These are phyloP conservation scores for Striga asiatica DNA, from an alignment of 257 asterid species.

Conservation along the genomic window DNA sequence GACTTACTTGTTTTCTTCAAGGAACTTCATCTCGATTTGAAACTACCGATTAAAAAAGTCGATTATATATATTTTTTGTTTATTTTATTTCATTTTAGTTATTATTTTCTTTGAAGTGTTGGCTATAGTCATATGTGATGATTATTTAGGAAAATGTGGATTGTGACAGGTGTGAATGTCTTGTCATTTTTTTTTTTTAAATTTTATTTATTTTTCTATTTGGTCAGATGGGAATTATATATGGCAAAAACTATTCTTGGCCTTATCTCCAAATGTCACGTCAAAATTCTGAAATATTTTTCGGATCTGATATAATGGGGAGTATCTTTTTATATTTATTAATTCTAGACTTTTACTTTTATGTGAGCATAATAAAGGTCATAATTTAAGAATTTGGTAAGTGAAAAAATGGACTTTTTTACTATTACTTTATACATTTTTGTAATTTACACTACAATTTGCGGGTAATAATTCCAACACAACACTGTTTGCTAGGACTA, in stretches of 20 bases:
- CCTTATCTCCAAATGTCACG: slow-evolving; percentile 36
- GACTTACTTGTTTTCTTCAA: no score
- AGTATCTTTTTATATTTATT: slow-evolving; percentile 9
- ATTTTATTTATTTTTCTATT: no score
- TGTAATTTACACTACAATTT: no score
- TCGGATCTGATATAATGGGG: slow-evolving; percentile 12
- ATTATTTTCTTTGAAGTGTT: no score
- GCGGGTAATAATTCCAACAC: no score
- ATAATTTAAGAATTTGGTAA: neutral
- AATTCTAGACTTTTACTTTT: neutral
- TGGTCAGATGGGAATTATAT: slow-evolving; percentile 35
- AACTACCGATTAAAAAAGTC: no score
- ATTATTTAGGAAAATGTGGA: neutral
- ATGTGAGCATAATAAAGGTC: neutral
- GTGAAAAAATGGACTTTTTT: neutral
- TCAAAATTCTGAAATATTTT: slow-evolving; percentile 17
- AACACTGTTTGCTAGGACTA: no score
- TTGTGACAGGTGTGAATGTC: slow-evolving; percentile 30
- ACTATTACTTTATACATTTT: neutral
- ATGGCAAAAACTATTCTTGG: slow-evolving; percentile 39
- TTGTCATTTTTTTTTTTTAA: no score
- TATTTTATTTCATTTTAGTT: no score
- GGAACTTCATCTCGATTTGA: no score
- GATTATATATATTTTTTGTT: no score
- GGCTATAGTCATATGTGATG: no score